Base-by-base conservation (phyloP, 2,329 filamentous ascomycete species). In the Colletotrichum paranaense region DNA sequence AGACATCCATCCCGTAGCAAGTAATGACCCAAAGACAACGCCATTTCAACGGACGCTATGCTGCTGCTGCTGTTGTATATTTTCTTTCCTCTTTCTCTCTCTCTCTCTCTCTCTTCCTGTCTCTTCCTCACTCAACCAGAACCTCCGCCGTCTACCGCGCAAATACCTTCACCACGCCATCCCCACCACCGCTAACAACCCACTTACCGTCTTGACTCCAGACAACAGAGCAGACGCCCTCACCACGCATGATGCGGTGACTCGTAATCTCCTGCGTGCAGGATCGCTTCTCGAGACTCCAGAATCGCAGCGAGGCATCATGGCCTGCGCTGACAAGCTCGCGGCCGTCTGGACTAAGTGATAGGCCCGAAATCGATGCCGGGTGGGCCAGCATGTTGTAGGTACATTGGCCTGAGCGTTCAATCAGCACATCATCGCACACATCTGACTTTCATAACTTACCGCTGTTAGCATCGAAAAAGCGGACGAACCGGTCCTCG, bases 381-480 rank as follows among this genome's bases (percentile, higher is more conserved):
- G 97, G 95, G 78, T 99, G 97, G 6, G 97, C 97, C 73, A 98
- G 91, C 97, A 99, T 99, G 79, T 94, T 97, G 84, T 99, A 99
- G 76, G 97, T 98, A 85, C 95, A 98, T 95, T 99, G 97, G 70
- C 97, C 97, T 98, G 35, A 19, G 16, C 11, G 35, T 46, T 59
- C 5, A 49, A 9, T 71, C 56, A 63, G 57, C 14, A 32, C 28
- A 6, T 53, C 30, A 24, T 30, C n/a, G 5, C 16, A 7, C 22
- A 6, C 24, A 22, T 49, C 6, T 59, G 46, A 19, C 6, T 64
- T 16, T 5, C 24, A 53, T 42, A 55, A 90, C 94, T 84, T 93
- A 98, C 97, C 97, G 84, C 95, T 98, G 81, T 99, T 98, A 75
- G 97, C 97, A 87, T 99, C 97, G 82, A 98, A 99, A 88, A 99